Conservation (phyloP, 495 filamentous ascomycete species). For the Recurvomyces mirabilis region DNA sequence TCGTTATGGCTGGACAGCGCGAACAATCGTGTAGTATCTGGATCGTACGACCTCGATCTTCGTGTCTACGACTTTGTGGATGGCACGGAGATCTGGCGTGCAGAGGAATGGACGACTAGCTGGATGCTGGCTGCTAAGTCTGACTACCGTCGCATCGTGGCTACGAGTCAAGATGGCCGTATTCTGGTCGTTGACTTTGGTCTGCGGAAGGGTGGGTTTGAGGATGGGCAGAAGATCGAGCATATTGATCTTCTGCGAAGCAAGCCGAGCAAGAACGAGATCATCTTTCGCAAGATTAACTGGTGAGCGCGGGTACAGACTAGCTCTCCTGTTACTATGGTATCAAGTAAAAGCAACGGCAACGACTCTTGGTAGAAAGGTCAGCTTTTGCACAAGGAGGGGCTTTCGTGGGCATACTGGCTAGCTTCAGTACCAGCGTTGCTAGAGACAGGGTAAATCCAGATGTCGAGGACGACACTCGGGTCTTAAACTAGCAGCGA, state of each 20-base stretch:
- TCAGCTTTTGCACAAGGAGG: too few relatives aligned
- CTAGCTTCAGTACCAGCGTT: too few relatives aligned
- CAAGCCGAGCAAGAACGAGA: constrained; percentile 10
- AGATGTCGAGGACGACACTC: too few relatives aligned
- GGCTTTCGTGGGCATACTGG: too few relatives aligned
- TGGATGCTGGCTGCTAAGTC: constrained; percentile 95
- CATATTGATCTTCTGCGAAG: constrained; percentile 12
- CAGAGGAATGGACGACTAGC: constrained; percentile 82
- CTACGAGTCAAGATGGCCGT: constrained; percentile 84
- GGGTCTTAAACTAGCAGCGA: too few relatives aligned
- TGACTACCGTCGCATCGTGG: constrained; percentile 85
- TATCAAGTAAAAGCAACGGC: too few relatives aligned
- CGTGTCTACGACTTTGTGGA: constrained; percentile 79
- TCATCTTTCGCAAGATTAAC: constrained; percentile 1
- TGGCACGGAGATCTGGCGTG: constrained; percentile 59
- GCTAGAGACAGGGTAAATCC: too few relatives aligned
- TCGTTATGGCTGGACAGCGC: constrained; percentile 76
- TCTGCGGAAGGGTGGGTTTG: constrained; percentile 13
- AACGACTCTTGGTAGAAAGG: too few relatives aligned
- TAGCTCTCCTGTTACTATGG: too few relatives aligned
- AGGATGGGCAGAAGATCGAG: constrained; percentile 16
- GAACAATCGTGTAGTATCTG: constrained; percentile 74
- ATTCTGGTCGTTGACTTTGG: constrained; percentile 87
- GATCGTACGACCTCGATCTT: constrained; percentile 87
- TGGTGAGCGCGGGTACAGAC: too few relatives aligned